These are phyloP conservation scores for Fusarium sp. DNA, from an alignment of 2,329 filamentous ascomycete genomes.

Conservation along the genomic window DNA sequence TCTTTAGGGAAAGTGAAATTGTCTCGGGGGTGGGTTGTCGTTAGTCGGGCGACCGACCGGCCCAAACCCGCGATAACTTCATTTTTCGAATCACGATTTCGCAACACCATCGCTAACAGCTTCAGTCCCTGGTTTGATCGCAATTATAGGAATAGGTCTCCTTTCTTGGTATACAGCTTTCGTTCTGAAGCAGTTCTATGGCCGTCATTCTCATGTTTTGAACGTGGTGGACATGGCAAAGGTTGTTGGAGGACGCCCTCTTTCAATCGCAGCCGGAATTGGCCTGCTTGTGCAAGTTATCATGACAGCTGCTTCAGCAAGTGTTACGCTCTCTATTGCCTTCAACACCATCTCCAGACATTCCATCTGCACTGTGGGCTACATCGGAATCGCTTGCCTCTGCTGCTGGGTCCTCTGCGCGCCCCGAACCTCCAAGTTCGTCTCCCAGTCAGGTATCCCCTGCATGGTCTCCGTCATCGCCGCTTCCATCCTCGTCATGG, in stretches of 20 bases:
- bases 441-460: constrained; percentile 48
- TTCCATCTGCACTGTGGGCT: constrained; percentile 73
- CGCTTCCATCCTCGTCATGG: constrained; percentile 53
- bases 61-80: neutral
- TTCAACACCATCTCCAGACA: constrained; percentile 74
- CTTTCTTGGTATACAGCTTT: constrained; percentile 70
- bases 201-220: constrained; percentile 73
- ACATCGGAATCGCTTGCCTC: constrained; percentile 70
- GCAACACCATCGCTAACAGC: neutral
- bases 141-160: constrained; percentile 72
- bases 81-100: neutral
- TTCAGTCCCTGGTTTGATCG: constrained; percentile 69
- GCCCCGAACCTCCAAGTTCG: constrained; percentile 70
- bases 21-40: neutral
- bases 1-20: too few relatives aligned
- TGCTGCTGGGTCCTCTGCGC: constrained; percentile 73
- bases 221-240: constrained; percentile 77
- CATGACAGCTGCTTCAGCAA: constrained; percentile 75
- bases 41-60: neutral
- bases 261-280: constrained; percentile 54
- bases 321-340: constrained; percentile 73
- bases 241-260: constrained; percentile 55
- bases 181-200: constrained; percentile 71
- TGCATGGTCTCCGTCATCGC: constrained; percentile 50
- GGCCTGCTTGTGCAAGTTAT: constrained; percentile 80